These are phyloP conservation scores for Coprinopsis cinerea DNA, from an alignment of 768 basidiomycete species.

Conservation along the genomic window DNA sequence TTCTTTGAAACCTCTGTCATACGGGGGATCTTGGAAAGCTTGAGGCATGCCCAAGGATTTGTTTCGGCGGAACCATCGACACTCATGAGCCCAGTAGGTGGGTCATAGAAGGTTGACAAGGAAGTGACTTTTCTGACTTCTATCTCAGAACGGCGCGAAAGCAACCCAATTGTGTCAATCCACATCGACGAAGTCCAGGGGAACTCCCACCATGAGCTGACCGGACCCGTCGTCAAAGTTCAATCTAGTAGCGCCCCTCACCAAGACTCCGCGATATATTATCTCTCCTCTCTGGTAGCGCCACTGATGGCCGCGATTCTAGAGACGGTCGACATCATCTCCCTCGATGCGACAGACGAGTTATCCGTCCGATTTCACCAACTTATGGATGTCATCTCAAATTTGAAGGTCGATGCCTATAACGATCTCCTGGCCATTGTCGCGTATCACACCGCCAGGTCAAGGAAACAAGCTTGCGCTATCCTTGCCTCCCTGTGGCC, in stretches of 20 bases:
- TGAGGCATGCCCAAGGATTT: conserved; percentile 31
- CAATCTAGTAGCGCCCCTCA: conserved; percentile 51
- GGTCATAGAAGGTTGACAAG: not conserved
- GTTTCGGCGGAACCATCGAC: conserved; percentile 9
- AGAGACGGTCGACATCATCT: conserved; percentile 43
- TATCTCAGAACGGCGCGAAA: conserved; percentile 14
- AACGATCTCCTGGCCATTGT: conserved; percentile 67
- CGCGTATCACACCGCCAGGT: conserved; percentile 55
- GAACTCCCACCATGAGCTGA: conserved; percentile 12
- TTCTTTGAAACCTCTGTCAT: conserved; percentile 67
- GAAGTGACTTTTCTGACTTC: not conserved
- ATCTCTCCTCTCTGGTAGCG: conserved; percentile 54
- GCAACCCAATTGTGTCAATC: conserved; percentile 47
- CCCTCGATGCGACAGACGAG: conserved; percentile 25
- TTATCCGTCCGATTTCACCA: conserved; percentile 45
- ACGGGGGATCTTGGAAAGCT: conserved; percentile 44
- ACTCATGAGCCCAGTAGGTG: conserved; percentile 3
- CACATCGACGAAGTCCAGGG: conserved; percentile 49
- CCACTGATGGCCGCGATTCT: conserved; percentile 59
- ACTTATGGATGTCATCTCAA: conserved; percentile 48
- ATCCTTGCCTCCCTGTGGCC: conserved; percentile 65
- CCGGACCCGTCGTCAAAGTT: conserved; percentile 1
- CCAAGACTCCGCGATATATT: conserved; percentile 50
- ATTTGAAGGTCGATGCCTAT: conserved; percentile 60
- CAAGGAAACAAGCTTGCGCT: conserved; percentile 49